phyloP scores from a whole-genome alignment of 169 alveolate species.

The Nephromyces sp. region DNA sequence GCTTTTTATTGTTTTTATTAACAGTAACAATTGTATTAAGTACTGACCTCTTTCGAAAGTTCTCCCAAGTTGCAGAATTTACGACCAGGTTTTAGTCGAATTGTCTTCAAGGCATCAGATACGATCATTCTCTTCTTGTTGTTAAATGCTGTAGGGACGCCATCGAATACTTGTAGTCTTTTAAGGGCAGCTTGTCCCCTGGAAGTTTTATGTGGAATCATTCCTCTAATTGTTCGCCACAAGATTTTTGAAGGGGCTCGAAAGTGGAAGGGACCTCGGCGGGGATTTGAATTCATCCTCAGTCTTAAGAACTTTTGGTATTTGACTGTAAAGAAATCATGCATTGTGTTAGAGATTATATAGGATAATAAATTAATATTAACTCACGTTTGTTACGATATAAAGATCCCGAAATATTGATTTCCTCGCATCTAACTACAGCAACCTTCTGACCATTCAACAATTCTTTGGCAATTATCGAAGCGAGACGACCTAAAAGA shows the following conservation, averaged over 20 bases:
- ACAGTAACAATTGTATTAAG: too few species aligned
- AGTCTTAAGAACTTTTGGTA: constrained; percentile 86
- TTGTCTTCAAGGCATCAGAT: constrained; percentile 37
- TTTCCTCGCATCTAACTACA: constrained; percentile 89
- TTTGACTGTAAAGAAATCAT: constrained; percentile 53
- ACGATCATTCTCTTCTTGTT: constrained; percentile 38
- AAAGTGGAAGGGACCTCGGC: constrained; percentile 89
- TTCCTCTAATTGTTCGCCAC: constrained; percentile 97
- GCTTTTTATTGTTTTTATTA: too few species aligned
- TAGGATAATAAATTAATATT: neutral
- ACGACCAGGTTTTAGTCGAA: constrained; percentile 43
- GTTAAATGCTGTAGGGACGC: constrained; percentile 42
- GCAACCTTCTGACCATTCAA: constrained; percentile 92
- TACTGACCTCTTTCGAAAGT: constrained; percentile 24
- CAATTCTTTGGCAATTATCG: constrained; percentile 94
- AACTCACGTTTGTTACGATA: constrained; percentile 78
- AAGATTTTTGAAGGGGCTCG: constrained; percentile 93
- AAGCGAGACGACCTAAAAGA: constrained; percentile 96
- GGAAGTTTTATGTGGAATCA: constrained; percentile 96
- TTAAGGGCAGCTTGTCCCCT: constrained; percentile 93
- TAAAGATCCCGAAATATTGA: constrained; percentile 88
- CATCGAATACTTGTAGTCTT: constrained; percentile 54
- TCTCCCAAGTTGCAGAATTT: constrained; percentile 46
- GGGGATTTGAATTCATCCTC: constrained; percentile 91
- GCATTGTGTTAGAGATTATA: neutral